phyloP scores from a whole-genome alignment of 352 stramenopile species.

The Globisporangium parvum region DNA sequence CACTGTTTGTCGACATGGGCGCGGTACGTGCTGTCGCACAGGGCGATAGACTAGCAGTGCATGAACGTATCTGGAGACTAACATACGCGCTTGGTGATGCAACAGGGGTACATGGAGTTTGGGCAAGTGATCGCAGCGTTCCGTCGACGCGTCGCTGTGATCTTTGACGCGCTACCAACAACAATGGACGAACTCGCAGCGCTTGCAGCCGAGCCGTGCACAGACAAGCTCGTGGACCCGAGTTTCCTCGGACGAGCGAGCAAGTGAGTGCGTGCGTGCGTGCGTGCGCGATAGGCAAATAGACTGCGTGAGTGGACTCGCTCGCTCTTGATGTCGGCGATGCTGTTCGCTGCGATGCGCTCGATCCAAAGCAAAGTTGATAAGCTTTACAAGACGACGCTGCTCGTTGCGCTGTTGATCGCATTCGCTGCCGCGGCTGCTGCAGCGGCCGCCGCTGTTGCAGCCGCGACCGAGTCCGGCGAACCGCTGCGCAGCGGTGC shows the following conservation, averaged over 20 bases:
- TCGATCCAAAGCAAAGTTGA: neutral
- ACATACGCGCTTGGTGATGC: neutral
- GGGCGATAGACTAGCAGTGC: no score
- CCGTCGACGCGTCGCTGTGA: conserved; percentile 52
- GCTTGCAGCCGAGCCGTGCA: conserved; percentile 64
- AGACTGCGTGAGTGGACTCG: neutral
- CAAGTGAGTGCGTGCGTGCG: conserved; percentile 8
- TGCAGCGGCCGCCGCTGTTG: neutral
- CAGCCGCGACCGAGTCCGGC: conserved; percentile 1
- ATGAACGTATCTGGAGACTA: neutral
- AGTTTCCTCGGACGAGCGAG: conserved; percentile 5
- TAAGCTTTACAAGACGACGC: conserved; percentile 4
- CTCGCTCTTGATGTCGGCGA: no score
- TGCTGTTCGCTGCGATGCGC: no score
- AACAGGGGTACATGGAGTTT: conserved; percentile 87
- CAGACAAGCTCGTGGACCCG: conserved; percentile 33
- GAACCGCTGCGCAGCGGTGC: neutral
- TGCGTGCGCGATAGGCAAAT: neutral
- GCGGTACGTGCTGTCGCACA: conserved; percentile 43
- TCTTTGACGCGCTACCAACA: conserved; percentile 62
- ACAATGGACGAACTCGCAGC: conserved; percentile 56
- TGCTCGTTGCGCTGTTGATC: neutral
- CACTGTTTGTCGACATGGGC: conserved; percentile 84
- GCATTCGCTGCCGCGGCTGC: neutral
- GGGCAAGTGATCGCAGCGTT: conserved; percentile 73